Base-by-base conservation (phyloP, 257 asterid species). In the Ajuga chamaepitys region DNA sequence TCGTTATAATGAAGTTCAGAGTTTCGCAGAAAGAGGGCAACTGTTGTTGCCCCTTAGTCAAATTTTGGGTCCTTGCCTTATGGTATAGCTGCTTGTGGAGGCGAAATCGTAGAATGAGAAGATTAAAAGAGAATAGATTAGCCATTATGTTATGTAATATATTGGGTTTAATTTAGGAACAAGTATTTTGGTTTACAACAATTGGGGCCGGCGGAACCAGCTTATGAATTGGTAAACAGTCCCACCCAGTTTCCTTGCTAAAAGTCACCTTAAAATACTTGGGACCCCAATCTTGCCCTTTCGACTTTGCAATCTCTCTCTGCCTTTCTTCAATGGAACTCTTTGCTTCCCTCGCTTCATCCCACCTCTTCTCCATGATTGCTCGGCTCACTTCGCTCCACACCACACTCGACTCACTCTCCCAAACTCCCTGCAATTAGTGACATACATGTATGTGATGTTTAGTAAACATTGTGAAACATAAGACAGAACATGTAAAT, bases 171-270 rank as follows among this genome's bases (percentile, higher is more conserved):
- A 42, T n/a, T 1, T 42, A 41, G 17, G 46, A 41, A 45, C 1
- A 45, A 45, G 52, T 14, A 13, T 11, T 1, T 11, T 12, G 22
- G 4, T 44, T 0, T n/a, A 80, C 95, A 82, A 80, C 58, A 66
- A 91, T 88, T 1, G 98, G 95, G 24, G 96, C 95, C 16, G 75
- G 75, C 1, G 84, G 71, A 46, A 91, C 90, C 60, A 61, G 22
- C 1, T 62, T 82, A 25, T 71, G 74, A 4, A 28, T 77, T 0
- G 98, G 96, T 13, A 68, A 24, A 68, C 89, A 77, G 0, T 78
- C 81, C 95, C 95, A 91, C 9, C 92, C 98, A 20, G 42, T 80
- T 55, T 88, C 96, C 47, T 85, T 79, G 60, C 58, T 75, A 52
- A 76, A 75, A 12, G 81, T 67, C 24, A 83, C 20, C 0, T 40